These are phyloP conservation scores for Polygonum maritimum DNA, from an alignment of 148 eudicot genomes.

Conservation along the genomic window DNA sequence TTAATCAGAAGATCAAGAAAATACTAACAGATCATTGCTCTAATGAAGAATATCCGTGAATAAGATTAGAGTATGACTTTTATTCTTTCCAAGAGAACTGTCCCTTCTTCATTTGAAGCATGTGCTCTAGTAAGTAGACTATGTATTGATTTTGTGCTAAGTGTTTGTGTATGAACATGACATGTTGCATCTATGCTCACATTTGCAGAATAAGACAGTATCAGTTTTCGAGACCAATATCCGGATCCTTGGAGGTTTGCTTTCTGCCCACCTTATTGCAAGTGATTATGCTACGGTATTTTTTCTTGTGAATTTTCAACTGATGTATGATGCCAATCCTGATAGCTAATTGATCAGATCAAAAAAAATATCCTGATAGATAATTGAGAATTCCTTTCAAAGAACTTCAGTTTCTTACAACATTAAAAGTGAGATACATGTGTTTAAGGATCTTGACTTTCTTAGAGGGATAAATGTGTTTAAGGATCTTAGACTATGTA, in stretches of 20 bases:
- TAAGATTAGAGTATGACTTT: not conserved
- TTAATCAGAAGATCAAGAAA: not conserved
- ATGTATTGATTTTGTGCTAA: conserved; percentile 5
- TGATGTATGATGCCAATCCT: not conserved
- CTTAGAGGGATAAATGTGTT: not conserved
- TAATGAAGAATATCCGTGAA: not conserved
- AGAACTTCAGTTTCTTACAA: not conserved
- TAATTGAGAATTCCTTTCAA: not conserved
- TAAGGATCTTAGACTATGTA: not conserved
- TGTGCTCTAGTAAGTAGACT: not conserved
- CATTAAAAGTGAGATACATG: not conserved
- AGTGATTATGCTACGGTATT: conserved; percentile 97
- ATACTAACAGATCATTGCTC: not conserved
- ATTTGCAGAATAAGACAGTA: conserved; percentile 94
- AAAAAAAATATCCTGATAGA: not conserved
- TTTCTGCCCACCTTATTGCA: conserved; percentile 99
- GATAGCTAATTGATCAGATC: not conserved
- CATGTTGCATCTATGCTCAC: conserved; percentile 7
- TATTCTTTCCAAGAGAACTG: not conserved
- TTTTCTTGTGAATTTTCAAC: conserved; percentile 8
- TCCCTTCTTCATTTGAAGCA: not conserved
- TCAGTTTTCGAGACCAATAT: conserved; percentile 94
- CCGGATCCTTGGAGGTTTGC: conserved; percentile 91
- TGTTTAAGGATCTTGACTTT: not conserved
- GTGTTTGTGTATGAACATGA: not conserved